These are phyloP conservation scores for Populus ilicifolia DNA, from an alignment of 345 rosid species.

Conservation along the genomic window DNA sequence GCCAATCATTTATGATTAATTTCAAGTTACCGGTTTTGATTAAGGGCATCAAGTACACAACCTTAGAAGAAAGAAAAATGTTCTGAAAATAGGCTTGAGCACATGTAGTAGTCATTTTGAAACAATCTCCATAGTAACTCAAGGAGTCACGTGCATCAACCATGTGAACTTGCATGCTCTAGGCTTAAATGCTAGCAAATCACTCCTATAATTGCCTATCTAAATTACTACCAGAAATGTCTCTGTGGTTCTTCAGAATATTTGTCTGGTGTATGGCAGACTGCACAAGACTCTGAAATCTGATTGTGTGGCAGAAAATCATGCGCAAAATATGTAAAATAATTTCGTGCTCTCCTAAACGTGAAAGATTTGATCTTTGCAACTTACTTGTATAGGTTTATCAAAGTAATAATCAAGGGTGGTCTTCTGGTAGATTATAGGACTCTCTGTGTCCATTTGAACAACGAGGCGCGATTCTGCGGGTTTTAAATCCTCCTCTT, in stretches of 20 bases:
- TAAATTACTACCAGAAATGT: too few relatives aligned
- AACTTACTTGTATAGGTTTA: conserved; percentile 65
- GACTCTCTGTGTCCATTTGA: conserved; percentile 93
- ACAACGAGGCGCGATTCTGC: conserved; percentile 56
- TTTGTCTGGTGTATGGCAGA: too few relatives aligned
- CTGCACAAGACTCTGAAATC: too few relatives aligned
- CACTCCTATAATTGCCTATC: too few relatives aligned
- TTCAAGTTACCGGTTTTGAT: neutral
- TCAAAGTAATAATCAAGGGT: conserved; percentile 76
- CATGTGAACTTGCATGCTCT: too few relatives aligned
- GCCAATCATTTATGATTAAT: conserved; percentile 4
- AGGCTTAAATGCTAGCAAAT: too few relatives aligned
- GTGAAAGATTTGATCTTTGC: neutral
- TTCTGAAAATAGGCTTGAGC: neutral
- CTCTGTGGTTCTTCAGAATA: too few relatives aligned
- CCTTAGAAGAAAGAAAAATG: neutral
- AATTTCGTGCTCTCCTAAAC: neutral
- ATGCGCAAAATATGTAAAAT: neutral
- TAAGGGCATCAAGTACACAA: neutral
- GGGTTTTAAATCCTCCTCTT: conserved; percentile 23
- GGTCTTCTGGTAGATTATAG: conserved; percentile 71
- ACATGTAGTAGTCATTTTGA: too few relatives aligned
- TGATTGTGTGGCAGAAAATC: neutral
- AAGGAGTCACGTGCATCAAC: too few relatives aligned
- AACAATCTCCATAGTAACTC: too few relatives aligned